Conservation (phyloP, 805 yeast genomes). For the Pichia pseudocactophila region DNA sequence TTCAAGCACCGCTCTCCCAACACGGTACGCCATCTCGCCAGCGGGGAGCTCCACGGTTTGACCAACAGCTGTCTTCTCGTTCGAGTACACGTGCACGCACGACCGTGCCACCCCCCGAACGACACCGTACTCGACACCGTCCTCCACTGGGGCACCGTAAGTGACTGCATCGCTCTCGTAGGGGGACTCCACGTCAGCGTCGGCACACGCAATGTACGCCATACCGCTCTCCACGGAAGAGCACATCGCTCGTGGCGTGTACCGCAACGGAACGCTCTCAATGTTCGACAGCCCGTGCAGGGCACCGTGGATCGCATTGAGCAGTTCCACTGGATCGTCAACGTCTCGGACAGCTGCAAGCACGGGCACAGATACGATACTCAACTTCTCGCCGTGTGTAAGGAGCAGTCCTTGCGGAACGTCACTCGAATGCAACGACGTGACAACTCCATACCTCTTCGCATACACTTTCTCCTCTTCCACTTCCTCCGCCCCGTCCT, state of each 20-base stretch:
- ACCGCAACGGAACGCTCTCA: conserved; percentile 36
- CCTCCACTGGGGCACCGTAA: conserved; percentile 21
- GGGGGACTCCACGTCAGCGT: conserved; percentile 30
- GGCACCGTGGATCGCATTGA: neutral
- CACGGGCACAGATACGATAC: conserved; percentile 37
- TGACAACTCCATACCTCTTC: conserved; percentile 4
- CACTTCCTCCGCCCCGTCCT: neutral
- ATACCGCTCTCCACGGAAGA: conserved; percentile 18
- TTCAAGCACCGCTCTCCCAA: conserved; percentile 26
- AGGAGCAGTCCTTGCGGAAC: conserved; percentile 57
- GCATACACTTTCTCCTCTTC: neutral
- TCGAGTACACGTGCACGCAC: conserved; percentile 42
- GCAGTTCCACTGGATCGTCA: neutral
- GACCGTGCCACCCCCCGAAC: conserved; percentile 37
- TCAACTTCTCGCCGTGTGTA: conserved; percentile 40
- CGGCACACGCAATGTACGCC: conserved; percentile 39
- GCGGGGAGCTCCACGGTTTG: conserved; percentile 36
- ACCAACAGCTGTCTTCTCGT: conserved; percentile 25
- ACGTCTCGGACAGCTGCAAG: conserved; percentile 26
- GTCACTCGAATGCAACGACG: conserved; percentile 54
- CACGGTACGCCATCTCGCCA: conserved; percentile 34
- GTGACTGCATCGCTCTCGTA: conserved; percentile 19
- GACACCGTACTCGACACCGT: conserved; percentile 37
- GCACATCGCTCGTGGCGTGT: conserved; percentile 41
- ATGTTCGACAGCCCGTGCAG: conserved; percentile 21